A percentile compares a stretch with the other conserved stretches of the same genome.
Conservation (phyloP, 192 early-diverging fungal species). For the Entomortierella lignicola region DNA sequence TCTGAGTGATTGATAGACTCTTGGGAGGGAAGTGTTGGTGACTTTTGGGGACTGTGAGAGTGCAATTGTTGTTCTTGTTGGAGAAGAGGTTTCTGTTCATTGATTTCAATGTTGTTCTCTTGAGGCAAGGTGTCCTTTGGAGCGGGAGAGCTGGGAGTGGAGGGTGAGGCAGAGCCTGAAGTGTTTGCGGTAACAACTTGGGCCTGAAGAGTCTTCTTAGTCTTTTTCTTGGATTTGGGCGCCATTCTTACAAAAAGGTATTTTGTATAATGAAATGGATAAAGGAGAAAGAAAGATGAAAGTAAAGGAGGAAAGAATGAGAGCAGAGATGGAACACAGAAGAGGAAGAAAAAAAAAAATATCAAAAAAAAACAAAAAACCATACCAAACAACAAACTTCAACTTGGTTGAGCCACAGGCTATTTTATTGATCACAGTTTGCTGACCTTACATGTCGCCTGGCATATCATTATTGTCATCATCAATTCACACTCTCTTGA, state of each 20-base stretch:
- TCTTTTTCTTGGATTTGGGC: constrained; percentile 41
- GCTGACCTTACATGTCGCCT: too few species aligned
- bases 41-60: constrained; percentile 24
- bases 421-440: too few species aligned
- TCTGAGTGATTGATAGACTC: constrained; percentile 5
- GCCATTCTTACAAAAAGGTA: constrained; percentile 10
- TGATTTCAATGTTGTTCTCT: neutral
- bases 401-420: too few species aligned
- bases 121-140: neutral
- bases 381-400: neutral
- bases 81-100: constrained; percentile 9
- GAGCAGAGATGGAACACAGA: too few species aligned
- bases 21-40: constrained; percentile 9
- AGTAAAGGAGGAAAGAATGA: neutral
- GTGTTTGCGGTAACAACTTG: constrained; percentile 13
- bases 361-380: neutral
- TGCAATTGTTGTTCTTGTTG: neutral
- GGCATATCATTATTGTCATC: too few species aligned
- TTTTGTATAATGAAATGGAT: neutral
- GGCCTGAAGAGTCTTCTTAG: constrained; percentile 30
- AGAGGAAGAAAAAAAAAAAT: neutral
- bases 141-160: constrained; percentile 6
- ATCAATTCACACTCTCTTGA: too few species aligned
- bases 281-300: neutral
- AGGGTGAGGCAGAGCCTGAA: constrained; percentile 17